Evolutionary conservation across 2,329 filamentous ascomycete genomes (phyloP), one percentile per base, ranked within the genome.

Genomic region (Chrysoporthe deuterocubensis): DNA sequence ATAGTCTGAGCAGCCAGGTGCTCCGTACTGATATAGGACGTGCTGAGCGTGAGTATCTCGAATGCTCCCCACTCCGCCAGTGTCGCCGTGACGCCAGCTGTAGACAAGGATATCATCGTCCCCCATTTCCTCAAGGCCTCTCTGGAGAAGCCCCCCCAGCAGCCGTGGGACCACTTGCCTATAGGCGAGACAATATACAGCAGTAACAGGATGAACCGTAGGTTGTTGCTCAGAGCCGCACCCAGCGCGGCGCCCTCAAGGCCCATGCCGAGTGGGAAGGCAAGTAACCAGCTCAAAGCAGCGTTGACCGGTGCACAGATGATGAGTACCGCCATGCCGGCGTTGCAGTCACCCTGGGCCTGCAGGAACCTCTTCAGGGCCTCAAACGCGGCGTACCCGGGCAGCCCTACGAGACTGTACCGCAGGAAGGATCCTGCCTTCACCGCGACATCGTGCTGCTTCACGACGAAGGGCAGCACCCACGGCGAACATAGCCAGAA

Each of bases 381-480:
- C 69, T 87, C 85, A 42, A 87, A 87, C 3, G 80, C 79, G 1
- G 82, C 84, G 65, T 86, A 87, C 2, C 84, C 84, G 0, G 85
- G 85, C 1, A 85, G 76, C 0, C 84, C 83, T 7, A 84, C 73
- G 1, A 87, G 75, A 52, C 83, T 81, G 44, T 84, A 78, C 4
- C 79, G 77, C 44, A 87, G 72, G 67, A 85, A 87, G 0, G 75
- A 76, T 14, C 84, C 83, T 0, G 84, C 85, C 70, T 82, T 80
- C 43, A 80, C 72, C 2, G 84, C 83, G 4, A 87, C 73, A 18
- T 81, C 75, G 21, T 78, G 76, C 70, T 86, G 83, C 13, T 80
- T 81, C 4, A 87, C 80, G 5, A 85, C 77, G 3, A 79, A 76
- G 2, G 77, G 74, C 21, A 85, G 72, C 14, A 86, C 79, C 72